Evolutionary conservation across 208 protist genomes (phyloP).

Genomic region (Novymonas esmeraldas): DNA sequence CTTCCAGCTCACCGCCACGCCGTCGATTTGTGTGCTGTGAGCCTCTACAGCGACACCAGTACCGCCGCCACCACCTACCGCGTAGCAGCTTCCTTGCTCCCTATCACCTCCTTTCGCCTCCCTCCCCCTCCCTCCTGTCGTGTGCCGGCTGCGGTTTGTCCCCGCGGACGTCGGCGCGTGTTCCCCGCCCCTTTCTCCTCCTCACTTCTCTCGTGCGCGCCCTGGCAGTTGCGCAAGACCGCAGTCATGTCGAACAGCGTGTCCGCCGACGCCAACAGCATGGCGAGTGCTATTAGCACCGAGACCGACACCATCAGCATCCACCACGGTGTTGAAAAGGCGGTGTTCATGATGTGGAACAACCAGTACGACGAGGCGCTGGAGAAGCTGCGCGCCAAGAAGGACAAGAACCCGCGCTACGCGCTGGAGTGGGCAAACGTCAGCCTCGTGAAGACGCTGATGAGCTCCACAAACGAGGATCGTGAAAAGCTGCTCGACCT

Average conservation of each 20-base stretch:
- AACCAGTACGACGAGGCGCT: slow-evolving; percentile 78
- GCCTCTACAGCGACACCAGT: no score
- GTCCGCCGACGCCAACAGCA: slow-evolving; percentile 24
- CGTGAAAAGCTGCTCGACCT: slow-evolving; percentile 69
- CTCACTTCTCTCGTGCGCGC: neutral
- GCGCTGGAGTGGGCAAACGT: slow-evolving; percentile 85
- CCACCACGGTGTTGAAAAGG: slow-evolving; percentile 52
- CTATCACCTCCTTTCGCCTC: no score
- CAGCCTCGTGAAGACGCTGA: slow-evolving; percentile 74
- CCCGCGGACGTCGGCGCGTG: neutral
- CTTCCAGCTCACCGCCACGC: no score
- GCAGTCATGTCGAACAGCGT: slow-evolving; percentile 13
- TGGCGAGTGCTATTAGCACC: slow-evolving; percentile 40
- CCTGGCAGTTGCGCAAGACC: neutral
- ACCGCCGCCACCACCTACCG: no score
- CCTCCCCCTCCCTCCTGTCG: neutral
- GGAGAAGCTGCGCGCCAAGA: slow-evolving; percentile 54
- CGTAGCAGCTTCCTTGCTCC: no score
- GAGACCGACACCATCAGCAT: slow-evolving; percentile 36
- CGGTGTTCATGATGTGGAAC: slow-evolving; percentile 83
- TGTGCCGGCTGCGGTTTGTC: no score
- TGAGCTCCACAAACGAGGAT: slow-evolving; percentile 84
- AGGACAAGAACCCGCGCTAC: slow-evolving; percentile 81
- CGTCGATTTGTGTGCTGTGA: no score
- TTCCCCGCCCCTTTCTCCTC: neutral